Base-by-base conservation (phyloP, 371 early-diverging fungal genomes). In the Saksenaea oblongispora region DNA sequence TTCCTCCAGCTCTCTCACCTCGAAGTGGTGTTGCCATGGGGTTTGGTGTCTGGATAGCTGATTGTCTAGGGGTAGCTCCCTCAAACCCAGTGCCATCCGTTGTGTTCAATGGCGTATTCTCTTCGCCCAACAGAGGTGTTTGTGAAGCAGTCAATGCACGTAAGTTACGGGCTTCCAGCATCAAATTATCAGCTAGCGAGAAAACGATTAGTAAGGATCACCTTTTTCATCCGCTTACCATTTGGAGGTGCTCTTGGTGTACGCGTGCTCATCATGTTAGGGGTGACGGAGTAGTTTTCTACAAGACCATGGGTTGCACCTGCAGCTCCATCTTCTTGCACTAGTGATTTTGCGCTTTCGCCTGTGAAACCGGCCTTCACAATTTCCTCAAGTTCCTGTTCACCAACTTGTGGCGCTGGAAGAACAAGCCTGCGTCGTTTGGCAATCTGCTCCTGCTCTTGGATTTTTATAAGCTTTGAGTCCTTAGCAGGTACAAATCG, bases 361-460 rank as follows among this genome's bases (percentile, higher is more conserved):
- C 93, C 93, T 34, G 90, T 89, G 42, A 87, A 84, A 5, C 97
- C 96, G 24, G 95, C 82, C 73, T 96, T 96, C 34, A 95, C 88
- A 58, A 98, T 92, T 31, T 92, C 91, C 60, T 95, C 98, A 34
- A 98, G 71, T 74, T 97, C 98, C 7, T 79, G 79, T 62, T 96
- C 95, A 51, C 91, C 88, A 3, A 97, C 89, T 76, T 96, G 96
- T 22, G 98, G 98, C 1, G 93, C 84, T 9, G 98, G 98, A 34
- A 98, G 79, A 17, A 86, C 83, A 34, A 98, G 81, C 68, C 87
- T 90, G 58, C 85, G 84, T 55, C 97, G 89, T 55, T 89, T 92
- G 11, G 84, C 76, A 39, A 88, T 82, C 61, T 91, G 87, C 51
- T 91, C 88, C 24, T 84, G 87, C 60, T 91, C 90, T 59, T 89